Conservation (phyloP, 176 grass and related monocot species). For the Paspalum notatum region DNA sequence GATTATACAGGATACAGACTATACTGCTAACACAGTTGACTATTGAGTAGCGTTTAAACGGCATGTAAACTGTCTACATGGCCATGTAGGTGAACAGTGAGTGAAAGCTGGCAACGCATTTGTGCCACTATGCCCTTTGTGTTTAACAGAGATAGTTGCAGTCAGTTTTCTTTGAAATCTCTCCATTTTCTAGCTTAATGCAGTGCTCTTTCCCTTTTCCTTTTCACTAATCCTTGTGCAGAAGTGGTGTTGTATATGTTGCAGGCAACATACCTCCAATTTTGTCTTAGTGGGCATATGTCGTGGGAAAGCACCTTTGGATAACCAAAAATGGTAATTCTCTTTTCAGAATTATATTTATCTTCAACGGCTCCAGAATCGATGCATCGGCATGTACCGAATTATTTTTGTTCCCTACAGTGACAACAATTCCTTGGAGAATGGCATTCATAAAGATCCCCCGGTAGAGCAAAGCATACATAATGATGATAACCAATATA, state of each 20-base stretch:
- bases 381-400: constrained; percentile 7
- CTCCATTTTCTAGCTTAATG: neutral
- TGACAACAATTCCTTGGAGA: constrained; percentile 42
- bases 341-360: constrained; percentile 39
- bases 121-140: constrained; percentile 15
- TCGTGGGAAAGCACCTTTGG: constrained; percentile 30
- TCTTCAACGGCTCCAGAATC: constrained; percentile 36
- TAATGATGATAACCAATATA: constrained; percentile 32
- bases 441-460: constrained; percentile 30
- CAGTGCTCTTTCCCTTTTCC: constrained; percentile 2
- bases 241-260: constrained; percentile 39
- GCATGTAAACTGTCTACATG: no score
- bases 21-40: no score
- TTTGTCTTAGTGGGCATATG: constrained; percentile 71
- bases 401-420: constrained; percentile 24
- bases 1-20: no score
- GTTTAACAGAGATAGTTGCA: constrained; percentile 4
- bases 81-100: no score
- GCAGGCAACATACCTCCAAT: constrained; percentile 60
- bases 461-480: constrained; percentile 17
- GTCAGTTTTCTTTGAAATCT: constrained; percentile 17
- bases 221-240: constrained; percentile 31
- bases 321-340: constrained; percentile 59
- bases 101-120: constrained; percentile 18
- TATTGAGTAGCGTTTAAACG: no score